Evolutionary conservation across 805 yeast species (phyloP).

Genomic region (Candida namnaoensis): DNA sequence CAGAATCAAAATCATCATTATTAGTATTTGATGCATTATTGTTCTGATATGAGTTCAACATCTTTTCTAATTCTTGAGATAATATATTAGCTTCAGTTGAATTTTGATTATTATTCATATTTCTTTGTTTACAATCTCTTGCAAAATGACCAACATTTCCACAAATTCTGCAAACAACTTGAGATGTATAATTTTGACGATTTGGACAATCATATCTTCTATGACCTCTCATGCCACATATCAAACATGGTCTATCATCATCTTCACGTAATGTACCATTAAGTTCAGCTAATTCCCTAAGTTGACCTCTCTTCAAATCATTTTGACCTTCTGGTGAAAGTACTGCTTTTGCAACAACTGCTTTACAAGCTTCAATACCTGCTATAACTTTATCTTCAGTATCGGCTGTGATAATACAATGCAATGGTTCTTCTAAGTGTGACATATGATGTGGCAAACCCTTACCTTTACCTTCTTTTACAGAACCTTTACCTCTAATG

Average conservation of each 20-base stretch:
- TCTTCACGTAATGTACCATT: conserved; percentile 93
- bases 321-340: conserved; percentile 90
- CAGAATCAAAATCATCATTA: neutral
- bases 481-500: conserved; percentile 92
- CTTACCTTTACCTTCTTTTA: conserved; percentile 76
- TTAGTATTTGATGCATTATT: neutral
- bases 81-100: conserved; percentile 3
- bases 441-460: conserved; percentile 28
- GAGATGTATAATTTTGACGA: conserved; percentile 38
- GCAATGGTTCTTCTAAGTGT: conserved; percentile 74
- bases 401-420: conserved; percentile 81
- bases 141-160: conserved; percentile 83
- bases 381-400: conserved; percentile 64
- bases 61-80: conserved; percentile 34
- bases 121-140: conserved; percentile 55
- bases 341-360: conserved; percentile 75
- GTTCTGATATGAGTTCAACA: conserved; percentile 38
- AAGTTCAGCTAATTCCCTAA: conserved; percentile 84
- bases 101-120: conserved; percentile 2
- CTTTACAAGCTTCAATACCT: conserved; percentile 68
- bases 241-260: conserved; percentile 50
- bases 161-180: conserved; percentile 66
- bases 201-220: conserved; percentile 57
- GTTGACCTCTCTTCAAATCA: conserved; percentile 82
- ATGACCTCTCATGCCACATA: conserved; percentile 64